A percentile compares a stretch with the other conserved stretches of the same genome.
These are phyloP conservation scores for Yarrowia sp. DNA, from an alignment of 805 yeast species.

Conservation along the genomic window DNA sequence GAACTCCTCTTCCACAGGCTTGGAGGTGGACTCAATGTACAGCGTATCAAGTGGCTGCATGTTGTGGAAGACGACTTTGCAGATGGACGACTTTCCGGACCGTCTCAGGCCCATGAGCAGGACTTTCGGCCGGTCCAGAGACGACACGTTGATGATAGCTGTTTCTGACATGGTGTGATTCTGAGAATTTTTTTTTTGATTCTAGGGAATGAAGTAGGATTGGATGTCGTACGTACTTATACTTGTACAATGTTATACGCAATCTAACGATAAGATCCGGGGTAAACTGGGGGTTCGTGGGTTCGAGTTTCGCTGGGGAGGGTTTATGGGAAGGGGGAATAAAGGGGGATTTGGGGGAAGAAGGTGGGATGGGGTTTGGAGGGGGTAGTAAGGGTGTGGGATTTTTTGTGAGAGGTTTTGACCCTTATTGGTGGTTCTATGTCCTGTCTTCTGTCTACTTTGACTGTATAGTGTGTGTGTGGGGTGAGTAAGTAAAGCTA, in stretches of 20 bases:
- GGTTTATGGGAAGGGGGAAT: not conserved
- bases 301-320: not conserved
- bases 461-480: too few relatives aligned
- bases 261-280: not conserved
- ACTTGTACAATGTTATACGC: too few relatives aligned
- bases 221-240: too few relatives aligned
- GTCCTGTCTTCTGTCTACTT: too few relatives aligned
- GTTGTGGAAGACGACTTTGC: conserved; percentile 92
- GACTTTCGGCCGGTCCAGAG: conserved; percentile 55
- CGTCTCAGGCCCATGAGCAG: conserved; percentile 82
- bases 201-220: too few relatives aligned
- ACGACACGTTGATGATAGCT: conserved; percentile 22
- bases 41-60: conserved; percentile 94
- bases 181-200: not conserved
- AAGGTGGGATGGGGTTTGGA: too few relatives aligned
- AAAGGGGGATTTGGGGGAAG: too few relatives aligned
- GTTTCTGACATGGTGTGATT: conserved; percentile 23
- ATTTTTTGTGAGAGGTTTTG: too few relatives aligned
- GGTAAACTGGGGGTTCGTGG: not conserved
- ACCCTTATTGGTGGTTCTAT: too few relatives aligned
- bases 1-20: conserved; percentile 81
- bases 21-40: conserved; percentile 83
- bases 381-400: too few relatives aligned
- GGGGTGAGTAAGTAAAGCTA: too few relatives aligned
- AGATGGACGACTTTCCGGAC: conserved; percentile 88